Evolutionary conservation across 2,329 filamentous ascomycete genomes (phyloP).

Genomic region (Pseudogymnoascus sp.): DNA sequence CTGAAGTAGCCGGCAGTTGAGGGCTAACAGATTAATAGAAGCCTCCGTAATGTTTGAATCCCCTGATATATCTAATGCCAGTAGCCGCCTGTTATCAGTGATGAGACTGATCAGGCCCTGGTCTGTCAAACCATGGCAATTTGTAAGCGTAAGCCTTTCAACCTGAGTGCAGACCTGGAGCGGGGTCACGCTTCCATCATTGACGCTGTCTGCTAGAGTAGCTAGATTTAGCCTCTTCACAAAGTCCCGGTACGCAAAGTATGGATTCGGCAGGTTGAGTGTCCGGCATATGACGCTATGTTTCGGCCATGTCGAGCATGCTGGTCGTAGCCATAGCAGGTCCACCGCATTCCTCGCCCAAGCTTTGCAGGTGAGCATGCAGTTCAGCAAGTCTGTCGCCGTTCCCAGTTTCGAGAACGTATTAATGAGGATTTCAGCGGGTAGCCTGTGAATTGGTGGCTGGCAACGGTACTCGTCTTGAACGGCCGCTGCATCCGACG

Average conservation of each 20-base stretch:
- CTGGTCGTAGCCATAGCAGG: constrained; percentile 87
- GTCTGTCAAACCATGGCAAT: constrained; percentile 80
- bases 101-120: constrained; percentile 73
- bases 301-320: constrained; percentile 80
- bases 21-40: constrained; percentile 69
- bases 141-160: constrained; percentile 86
- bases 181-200: constrained; percentile 80
- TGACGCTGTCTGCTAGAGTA: constrained; percentile 64
- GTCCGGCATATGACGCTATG: constrained; percentile 75
- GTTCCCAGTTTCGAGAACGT: constrained; percentile 79
- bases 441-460: constrained; percentile 76
- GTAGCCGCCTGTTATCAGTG: constrained; percentile 67
- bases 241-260: constrained; percentile 83
- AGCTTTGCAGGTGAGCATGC: constrained; percentile 87
- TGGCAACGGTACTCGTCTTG: constrained; percentile 56
- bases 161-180: constrained; percentile 81
- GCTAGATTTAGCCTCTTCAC: constrained; percentile 90
- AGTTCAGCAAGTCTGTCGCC: constrained; percentile 71
- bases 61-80: constrained; percentile 85
- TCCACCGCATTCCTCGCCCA: constrained; percentile 93
- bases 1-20: constrained; percentile 77
- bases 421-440: constrained; percentile 88
- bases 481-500: constrained; percentile 66
- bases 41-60: constrained; percentile 72
- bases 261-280: constrained; percentile 63